These are phyloP conservation scores for Yarrowia keelungensis DNA, from an alignment of 805 yeast species.

Conservation along the genomic window DNA sequence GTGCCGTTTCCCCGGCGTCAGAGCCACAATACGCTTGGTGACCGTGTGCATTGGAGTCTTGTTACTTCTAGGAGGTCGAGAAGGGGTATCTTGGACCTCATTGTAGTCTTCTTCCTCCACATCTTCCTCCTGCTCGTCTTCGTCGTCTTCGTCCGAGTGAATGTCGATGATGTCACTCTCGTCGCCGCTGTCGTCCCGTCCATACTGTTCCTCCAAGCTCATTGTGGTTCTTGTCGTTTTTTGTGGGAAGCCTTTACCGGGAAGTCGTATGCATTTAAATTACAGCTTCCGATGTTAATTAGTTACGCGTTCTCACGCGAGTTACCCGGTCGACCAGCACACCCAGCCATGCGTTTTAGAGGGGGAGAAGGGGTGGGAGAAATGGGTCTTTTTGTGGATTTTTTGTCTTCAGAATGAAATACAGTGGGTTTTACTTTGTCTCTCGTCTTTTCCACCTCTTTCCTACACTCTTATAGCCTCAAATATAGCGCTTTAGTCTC, in stretches of 20 bases:
- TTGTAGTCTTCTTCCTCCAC: not conserved
- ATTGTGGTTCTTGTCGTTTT: not conserved
- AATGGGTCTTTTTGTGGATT: not conserved
- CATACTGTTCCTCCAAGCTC: slow-evolving; percentile 6
- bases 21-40: slow-evolving; percentile 32
- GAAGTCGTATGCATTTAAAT: slow-evolving; percentile 16
- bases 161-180: slow-evolving; percentile 33
- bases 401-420: too few relatives aligned
- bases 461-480: not conserved
- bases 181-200: slow-evolving; percentile 17
- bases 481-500: not conserved
- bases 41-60: slow-evolving; percentile 30
- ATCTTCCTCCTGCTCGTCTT: not conserved
- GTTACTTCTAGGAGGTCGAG: slow-evolving; percentile 19
- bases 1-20: slow-evolving; percentile 27
- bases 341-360: slow-evolving; percentile 16
- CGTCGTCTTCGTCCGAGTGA: slow-evolving; percentile 12
- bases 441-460: not conserved
- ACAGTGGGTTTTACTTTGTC: too few relatives aligned
- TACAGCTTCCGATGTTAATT: slow-evolving; percentile 1
- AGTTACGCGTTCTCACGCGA: slow-evolving; percentile 32
- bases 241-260: not conserved
- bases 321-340: slow-evolving; percentile 27
- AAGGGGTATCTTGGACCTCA: slow-evolving; percentile 3
- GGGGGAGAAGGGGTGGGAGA: not conserved